Evolutionary conservation across 306 rosid genomes (phyloP).

Genomic region (Leucaena leucocephala): DNA sequence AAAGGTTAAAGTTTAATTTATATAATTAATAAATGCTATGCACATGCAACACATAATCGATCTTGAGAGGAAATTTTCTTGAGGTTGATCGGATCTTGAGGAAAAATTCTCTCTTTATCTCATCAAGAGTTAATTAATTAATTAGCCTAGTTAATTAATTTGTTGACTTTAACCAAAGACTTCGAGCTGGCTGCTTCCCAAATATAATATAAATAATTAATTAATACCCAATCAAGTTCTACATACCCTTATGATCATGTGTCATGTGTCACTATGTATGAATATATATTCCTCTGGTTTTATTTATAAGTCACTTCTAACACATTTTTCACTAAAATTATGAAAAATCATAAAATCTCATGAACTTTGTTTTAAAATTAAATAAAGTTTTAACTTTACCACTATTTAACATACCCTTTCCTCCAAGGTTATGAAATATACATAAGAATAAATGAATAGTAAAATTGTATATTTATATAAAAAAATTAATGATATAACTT

Average conservation of each 20-base stretch:
- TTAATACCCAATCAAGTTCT: background rate
- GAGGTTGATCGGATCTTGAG: background rate
- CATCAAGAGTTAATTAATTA: background rate
- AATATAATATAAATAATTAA: background rate
- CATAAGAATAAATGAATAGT: no score
- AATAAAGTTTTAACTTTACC: no score
- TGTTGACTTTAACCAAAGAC: conserved; percentile 35
- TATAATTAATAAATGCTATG: conserved; percentile 19
- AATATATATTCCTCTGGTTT: background rate
- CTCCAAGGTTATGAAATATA: no score
- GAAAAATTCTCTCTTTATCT: conserved; percentile 15
- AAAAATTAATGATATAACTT: no score
- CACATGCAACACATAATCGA: conserved; percentile 12
- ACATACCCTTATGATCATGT: background rate
- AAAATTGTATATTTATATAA: no score
- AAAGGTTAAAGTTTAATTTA: background rate
- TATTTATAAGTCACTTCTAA: no score
- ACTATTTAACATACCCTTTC: no score
- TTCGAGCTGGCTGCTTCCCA: background rate
- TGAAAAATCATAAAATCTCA: no score
- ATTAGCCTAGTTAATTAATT: background rate
- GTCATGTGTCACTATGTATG: background rate
- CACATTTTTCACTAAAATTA: no score
- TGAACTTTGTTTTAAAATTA: no score
- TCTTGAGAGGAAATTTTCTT: conserved; percentile 13